Base-by-base conservation (phyloP, 2,329 filamentous ascomycete species). In the Ophiosphaerella korrae region DNA sequence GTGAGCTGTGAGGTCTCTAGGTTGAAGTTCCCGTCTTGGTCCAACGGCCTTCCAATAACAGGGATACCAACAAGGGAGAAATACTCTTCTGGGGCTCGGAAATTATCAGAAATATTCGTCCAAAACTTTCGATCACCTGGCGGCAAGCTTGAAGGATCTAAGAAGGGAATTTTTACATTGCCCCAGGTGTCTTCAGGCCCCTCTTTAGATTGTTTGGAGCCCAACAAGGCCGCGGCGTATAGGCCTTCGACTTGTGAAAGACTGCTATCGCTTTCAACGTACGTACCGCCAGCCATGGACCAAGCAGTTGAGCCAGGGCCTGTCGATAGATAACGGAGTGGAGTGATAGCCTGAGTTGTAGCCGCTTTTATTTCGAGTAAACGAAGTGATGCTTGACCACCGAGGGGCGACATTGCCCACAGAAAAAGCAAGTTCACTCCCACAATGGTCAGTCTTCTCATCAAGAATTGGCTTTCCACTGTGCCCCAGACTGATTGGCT, bases 401-500 rank as follows among this genome's bases (percentile, higher is more conserved):
- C 72, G 0, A 75, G 34, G 1, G 72, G 73, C 2, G 73, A 75
- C 1, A 75, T 16, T 2, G 68, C 52, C 71, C 73, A 74, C 0
- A 75, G 52, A 14, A 74, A 66, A 0, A 74, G 43, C 0, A 75
- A 45, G 23, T 70, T 67, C 0, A 42, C 61, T 0, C 72, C 72
- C 11, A 74, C 64, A 0, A 72, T 0, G 1, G 68, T 72, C 0
- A 74, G 24, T 0, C 61, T 42, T 13, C 58, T 62, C 59, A 74
- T 66, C 0, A 66, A 32, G 0, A 74, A 8, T 37, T 73, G 71
- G 18, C 66, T 71, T 35, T 74, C 70, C 7, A 74, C 14, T 0
- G 71, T 70, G 0, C 70, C 70, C 68, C 70, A 74, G 0, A 75
- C 68, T 0, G 71, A 72, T 18, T 73, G 72, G 14, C 72, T 73